Base-by-base conservation (phyloP, 1,284 basidiomycete species). In the Tilletia walkeri region DNA sequence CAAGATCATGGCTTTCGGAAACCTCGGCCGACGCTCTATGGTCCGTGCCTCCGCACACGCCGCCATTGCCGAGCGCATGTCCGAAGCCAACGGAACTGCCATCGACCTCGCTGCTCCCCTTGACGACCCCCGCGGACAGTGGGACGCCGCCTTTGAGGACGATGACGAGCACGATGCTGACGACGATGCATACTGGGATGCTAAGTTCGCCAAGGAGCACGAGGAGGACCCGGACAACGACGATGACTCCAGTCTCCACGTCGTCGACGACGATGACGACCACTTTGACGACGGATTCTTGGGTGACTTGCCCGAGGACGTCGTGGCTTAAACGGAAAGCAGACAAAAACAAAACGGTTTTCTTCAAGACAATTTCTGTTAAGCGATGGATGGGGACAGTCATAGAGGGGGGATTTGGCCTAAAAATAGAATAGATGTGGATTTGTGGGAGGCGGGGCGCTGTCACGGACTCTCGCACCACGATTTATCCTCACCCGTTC, bases 141-240 rank as follows among this genome's bases (percentile, higher is more conserved):
- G 20, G 20, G 56, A 61, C 24, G n/a, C 6, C 56, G 36, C 36
- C 56, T 53, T 53, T 53, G 50, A 9, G 50, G 24, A 9, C 56
- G 56, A 61, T 38, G 20, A n/a, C 50, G 9, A 61, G 18, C 56
- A 61, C 56, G 56, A 61, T 30, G 20, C 20, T 16, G 24, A 61
- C 56, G 56, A 61, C 56, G 56, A 61, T 61, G 56, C 56, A 14
- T 61, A 61, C 56, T 61, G 56, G 56, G 7, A 61, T 30, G 56
- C 56, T 30, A 61, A 61, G 56, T 1, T 61, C 14, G 56, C 56
- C 34, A 9, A 16, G 4, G 24, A 61, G 34, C 20, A 36, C 36
- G 56, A 16, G 18, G 34, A 20, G 4, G 34, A 18, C 56, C 41
- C 41, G 41, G 34, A 34, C 24, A 5, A 20, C 24, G 56, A 61